Evolutionary conservation across 2,329 filamentous ascomycete species (phyloP), one percentile per base, ranked within the genome.

Genomic region (Apiospora pterosperma): DNA sequence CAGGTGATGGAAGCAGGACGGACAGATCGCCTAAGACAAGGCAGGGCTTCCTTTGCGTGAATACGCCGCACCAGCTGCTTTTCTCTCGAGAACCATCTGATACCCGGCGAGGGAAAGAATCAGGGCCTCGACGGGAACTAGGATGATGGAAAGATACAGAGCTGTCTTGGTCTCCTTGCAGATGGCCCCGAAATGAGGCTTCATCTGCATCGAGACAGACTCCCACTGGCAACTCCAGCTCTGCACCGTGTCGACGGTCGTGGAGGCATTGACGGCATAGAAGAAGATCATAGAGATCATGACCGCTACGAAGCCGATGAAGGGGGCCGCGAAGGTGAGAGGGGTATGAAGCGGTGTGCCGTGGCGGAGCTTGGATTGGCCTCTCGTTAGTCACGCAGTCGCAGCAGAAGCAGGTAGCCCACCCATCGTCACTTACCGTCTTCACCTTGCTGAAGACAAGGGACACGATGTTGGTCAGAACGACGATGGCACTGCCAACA

Each of bases 161-260:
- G 80, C 83, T 5, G 82, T 83, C 70, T 81, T 80, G 75, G 81
- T 86, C 76, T 89, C 81, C 66, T 76, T 79, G 75, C 87, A 90
- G 61, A 90, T 75, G 0, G 81, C 82, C 19, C 79, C 81, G 71
- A 87, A 90, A 70, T 85, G 78, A 36, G 88, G 86, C 67, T 81
- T 75, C 39, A 77, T 72, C 19, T 71, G 69, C 84, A 89, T 88
- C 66, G 76, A 74, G n/a, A 88, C 76, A 25, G 78, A 70, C 10
- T 77, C 75, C 87, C 87, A 90, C 67, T 85, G 85, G 74, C 87
- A 90, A 44, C 81, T 84, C 87, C 87, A 90, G 74, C 84, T 87
- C 71, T 88, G 79, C 12, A 89, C 75, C 7, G 85, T 86, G 71
- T 87, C 85, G 65, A 78, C 76, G 10, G 78, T 79, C 16, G 75